Conservation (phyloP, 2,329 filamentous ascomycete genomes). For the Pyrenophora tritici-repentis region DNA sequence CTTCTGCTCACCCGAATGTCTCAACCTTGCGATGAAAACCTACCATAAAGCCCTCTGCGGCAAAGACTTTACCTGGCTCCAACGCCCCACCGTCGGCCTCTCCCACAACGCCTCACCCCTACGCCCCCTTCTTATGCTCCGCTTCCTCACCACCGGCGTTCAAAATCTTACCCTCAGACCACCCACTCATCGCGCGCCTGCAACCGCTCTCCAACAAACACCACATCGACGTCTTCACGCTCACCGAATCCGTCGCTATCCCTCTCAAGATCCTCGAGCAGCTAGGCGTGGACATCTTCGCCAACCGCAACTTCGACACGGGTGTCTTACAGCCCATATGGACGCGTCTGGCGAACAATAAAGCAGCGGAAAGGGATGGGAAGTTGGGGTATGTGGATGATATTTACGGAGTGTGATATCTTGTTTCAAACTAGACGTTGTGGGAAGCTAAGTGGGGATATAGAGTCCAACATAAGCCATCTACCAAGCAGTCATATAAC, state of each 20-base stretch:
- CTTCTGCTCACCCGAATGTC: conserved; percentile 36
- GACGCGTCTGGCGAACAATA: conserved; percentile 43
- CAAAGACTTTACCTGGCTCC: conserved; percentile 36
- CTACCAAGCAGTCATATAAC: no score
- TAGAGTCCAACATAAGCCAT: no score
- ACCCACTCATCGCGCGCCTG: conserved; percentile 33
- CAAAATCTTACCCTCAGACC: conserved; percentile 31
- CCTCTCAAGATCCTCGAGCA: conserved; percentile 36
- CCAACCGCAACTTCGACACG: conserved; percentile 29
- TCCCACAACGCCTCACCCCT: conserved; percentile 24
- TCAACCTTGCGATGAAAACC: conserved; percentile 24
- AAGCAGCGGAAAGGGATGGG: conserved; percentile 30
- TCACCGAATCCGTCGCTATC: conserved; percentile 30
- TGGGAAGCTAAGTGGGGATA: no score
- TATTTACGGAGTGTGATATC: conserved; percentile 6
- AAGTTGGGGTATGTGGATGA: conserved; percentile 33
- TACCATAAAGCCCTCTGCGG: conserved; percentile 37
- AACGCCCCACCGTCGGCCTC: conserved; percentile 12
- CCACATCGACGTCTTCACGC: conserved; percentile 37
- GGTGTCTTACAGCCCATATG: conserved; percentile 40
- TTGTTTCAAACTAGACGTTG: no score
- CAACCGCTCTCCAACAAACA: conserved; percentile 33
- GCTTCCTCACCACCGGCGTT: conserved; percentile 34
- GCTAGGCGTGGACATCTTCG: conserved; percentile 31
- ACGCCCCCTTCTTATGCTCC: conserved; percentile 35